Conservation (phyloP, 2,329 filamentous ascomycete genomes). For the Xylariomycetidae sp. region DNA sequence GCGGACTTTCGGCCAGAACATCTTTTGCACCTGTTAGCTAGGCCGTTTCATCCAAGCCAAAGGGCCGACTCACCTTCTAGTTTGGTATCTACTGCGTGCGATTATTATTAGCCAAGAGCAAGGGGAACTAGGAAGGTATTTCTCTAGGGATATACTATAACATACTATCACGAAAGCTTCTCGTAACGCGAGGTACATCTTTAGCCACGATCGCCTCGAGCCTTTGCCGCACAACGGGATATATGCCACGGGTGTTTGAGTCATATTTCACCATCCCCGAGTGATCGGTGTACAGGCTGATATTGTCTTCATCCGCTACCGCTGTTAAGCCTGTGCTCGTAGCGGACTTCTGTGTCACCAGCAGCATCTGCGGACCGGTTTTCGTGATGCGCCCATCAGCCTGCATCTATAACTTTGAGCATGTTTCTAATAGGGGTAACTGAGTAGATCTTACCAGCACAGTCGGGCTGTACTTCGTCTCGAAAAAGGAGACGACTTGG, state of each 20-base stretch:
- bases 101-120: no score
- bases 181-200: background rate
- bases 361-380: constrained; percentile 11
- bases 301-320: constrained; percentile 14
- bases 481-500: constrained; percentile 14
- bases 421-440: no score
- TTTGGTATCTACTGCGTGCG: background rate
- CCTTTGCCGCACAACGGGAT: constrained; percentile 2
- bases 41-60: background rate
- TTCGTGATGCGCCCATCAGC: no score
- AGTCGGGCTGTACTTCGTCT: constrained; percentile 12
- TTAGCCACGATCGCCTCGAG: background rate
- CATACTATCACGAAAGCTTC: background rate
- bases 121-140: no score
- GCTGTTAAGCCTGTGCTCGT: constrained; percentile 15
- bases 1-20: no score
- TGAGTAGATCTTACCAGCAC: constrained; percentile 10
- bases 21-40: no score
- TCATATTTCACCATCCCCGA: constrained; percentile 20
- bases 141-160: background rate
- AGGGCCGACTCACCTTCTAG: background rate
- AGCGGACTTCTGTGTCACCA: constrained; percentile 22
- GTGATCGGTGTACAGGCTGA: constrained; percentile 17
- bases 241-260: constrained; percentile 2
- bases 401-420: no score